Base-by-base conservation (phyloP, 345 rosid genomes). In the Rhodamnia argentea region DNA sequence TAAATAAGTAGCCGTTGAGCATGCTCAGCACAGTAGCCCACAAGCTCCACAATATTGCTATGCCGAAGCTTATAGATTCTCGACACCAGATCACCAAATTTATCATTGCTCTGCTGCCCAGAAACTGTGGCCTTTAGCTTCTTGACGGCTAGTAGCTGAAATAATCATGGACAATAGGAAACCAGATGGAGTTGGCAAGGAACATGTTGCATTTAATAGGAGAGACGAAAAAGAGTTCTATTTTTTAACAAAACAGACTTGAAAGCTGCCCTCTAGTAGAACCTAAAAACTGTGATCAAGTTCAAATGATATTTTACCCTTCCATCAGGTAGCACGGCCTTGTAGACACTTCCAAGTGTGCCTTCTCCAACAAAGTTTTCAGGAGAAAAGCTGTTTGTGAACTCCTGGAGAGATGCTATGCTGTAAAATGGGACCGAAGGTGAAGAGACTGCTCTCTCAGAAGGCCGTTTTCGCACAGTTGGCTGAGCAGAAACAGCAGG, bases 11-110 rank as follows among this genome's bases (percentile, higher is more conserved):
- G 86, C 89, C 88, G 89, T 85, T 97, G 98, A 15, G 94, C 94
- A 88, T 92, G 95, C 93, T 95, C 98, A 42, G 91, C 91, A 89
- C 98, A 97, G 92, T 93, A 94, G 85, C 99, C 99, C 87, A 94
- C 89, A 76, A 97, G 90, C 91, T 94, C 93, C 88, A 95, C 89
- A 56, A 97, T 90, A 84, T 94, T 94, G 42, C 91, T 90, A 32
- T 96, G 98, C 85, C 86, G 92, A 84, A 94, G 92, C 89, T 90
- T 92, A 84, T 94, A 92, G 59, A 96, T 89, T 40, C 81, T 85
- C 5, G 91, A 93, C 51, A 93, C 96, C 51, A 97, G 76, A 47
- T 89, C 86, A 83, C 91, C 93, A 85, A 97, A 97, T 56, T 96
- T 94, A 3, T 92, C 92, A 22, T 95, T 93, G 24, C 87, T 90